Conservation (phyloP, 208 protist species). For the Wallacemonas sp. region DNA sequence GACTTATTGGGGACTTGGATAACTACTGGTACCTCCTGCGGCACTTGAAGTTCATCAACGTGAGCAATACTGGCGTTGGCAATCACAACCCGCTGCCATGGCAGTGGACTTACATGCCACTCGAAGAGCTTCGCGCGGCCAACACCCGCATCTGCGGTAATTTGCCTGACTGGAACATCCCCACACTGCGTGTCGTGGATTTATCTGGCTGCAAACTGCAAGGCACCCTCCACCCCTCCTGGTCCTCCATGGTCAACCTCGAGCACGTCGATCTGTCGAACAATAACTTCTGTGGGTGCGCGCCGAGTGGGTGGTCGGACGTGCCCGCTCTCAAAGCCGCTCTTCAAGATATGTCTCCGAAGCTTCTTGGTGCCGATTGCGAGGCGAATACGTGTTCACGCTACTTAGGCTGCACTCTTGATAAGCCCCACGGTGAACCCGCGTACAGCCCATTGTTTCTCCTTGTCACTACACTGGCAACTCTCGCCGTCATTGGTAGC, state of each 20-base stretch:
- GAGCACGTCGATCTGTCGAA: slow-evolving; percentile 7
- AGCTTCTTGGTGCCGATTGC: no score
- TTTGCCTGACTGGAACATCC: slow-evolving; percentile 24
- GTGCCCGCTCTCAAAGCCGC: slow-evolving; percentile 15
- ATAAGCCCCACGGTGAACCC: no score
- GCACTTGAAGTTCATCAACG: slow-evolving; percentile 15
- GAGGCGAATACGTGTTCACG: no score
- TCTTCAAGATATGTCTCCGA: no score
- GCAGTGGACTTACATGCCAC: slow-evolving; percentile 23
- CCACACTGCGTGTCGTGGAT: slow-evolving; percentile 13
- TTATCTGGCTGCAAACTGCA: slow-evolving; percentile 15
- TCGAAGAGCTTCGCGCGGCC: slow-evolving; percentile 14
- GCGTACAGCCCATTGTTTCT: no score
- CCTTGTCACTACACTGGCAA: no score
- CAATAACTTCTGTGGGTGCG: slow-evolving; percentile 21
- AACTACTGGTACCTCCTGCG: slow-evolving; percentile 14
- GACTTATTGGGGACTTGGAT: slow-evolving; percentile 1
- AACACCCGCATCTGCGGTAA: slow-evolving; percentile 23
- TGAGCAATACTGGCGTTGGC: slow-evolving; percentile 24
- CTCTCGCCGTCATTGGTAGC: neutral
- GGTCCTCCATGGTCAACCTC: slow-evolving; percentile 12
- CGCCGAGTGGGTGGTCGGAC: neutral
- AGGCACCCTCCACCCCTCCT: slow-evolving; percentile 10
- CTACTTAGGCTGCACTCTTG: no score
- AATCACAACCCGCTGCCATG: slow-evolving; percentile 7